Percentiles rank a stretch among this genome's conserved stretches.
phyloP scores from a whole-genome alignment of 2,329 filamentous ascomycete species.

The Rugonectria rugulosa region DNA sequence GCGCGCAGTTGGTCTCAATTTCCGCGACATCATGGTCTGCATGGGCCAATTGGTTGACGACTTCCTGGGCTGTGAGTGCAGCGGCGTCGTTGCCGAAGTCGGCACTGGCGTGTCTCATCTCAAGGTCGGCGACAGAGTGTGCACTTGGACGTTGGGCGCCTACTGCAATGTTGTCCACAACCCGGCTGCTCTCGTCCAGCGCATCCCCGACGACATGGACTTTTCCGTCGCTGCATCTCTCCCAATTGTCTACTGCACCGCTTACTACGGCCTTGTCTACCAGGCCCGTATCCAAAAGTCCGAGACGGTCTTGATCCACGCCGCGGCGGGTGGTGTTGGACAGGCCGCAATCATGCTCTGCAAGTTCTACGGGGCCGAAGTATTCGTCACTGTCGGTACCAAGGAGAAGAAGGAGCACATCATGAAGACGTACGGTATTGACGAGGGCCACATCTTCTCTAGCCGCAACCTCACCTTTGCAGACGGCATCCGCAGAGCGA shows the following conservation, averaged over 20 bases:
- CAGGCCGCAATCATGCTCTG: slow-evolving; percentile 40
- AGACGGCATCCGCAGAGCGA: slow-evolving; percentile 30
- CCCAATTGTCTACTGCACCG: slow-evolving; percentile 7
- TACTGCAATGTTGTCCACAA: slow-evolving; percentile 4
- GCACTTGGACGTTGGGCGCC: slow-evolving; percentile 1
- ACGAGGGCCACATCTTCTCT: slow-evolving; percentile 40
- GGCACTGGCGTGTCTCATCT: slow-evolving; percentile 13
- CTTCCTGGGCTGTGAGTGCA: slow-evolving; percentile 11
- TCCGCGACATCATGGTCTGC: slow-evolving; percentile 19
- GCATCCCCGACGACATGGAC: slow-evolving; percentile 8
- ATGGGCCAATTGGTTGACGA: slow-evolving; percentile 9
- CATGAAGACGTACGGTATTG: slow-evolving; percentile 36
- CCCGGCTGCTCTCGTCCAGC: slow-evolving; percentile 1
- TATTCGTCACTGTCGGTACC: slow-evolving; percentile 43
- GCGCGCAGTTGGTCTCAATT: slow-evolving; percentile 19
- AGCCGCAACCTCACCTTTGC: slow-evolving; percentile 37
- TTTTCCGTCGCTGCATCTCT: slow-evolving; percentile 27
- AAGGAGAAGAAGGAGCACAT: slow-evolving; percentile 40
- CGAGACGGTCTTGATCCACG: slow-evolving; percentile 43
- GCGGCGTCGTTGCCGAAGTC: slow-evolving; percentile 5
- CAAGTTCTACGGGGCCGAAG: slow-evolving; percentile 26
- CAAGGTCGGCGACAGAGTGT: slow-evolving; percentile 10
- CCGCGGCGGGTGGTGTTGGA: slow-evolving; percentile 42
- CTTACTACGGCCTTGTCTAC: neutral
- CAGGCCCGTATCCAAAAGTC: neutral